phyloP scores from a whole-genome alignment of 2,329 filamentous ascomycete genomes.

The Alternaria incomplexa region DNA sequence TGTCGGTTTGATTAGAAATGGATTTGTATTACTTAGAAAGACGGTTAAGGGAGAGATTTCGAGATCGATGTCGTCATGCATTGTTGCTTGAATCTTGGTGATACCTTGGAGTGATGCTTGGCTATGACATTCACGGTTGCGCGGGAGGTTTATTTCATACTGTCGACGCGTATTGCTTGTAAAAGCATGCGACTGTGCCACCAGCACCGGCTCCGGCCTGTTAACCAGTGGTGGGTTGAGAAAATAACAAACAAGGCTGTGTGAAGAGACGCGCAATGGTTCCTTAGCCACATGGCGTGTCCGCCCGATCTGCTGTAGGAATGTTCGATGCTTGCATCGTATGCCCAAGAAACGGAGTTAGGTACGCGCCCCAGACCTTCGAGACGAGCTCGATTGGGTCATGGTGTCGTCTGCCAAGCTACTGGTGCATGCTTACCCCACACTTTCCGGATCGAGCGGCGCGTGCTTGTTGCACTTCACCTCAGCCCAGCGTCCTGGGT shows the following conservation, averaged over 20 bases:
- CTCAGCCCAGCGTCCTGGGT: conserved; percentile 4
- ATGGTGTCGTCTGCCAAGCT: conserved; percentile 41
- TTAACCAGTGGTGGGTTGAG: neutral
- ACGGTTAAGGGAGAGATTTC: neutral
- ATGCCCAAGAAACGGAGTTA: conserved; percentile 21
- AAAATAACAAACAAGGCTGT: neutral
- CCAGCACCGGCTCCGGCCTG: neutral
- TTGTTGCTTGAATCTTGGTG: neutral
- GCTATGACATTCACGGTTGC: neutral
- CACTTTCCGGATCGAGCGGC: conserved; percentile 37
- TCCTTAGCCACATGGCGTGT: conserved; percentile 1
- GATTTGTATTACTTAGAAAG: neutral
- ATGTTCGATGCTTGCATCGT: conserved; percentile 29
- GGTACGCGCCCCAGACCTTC: conserved; percentile 14
- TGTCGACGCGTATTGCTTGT: neutral
- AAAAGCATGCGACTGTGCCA: neutral
- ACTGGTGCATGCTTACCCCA: conserved; percentile 29
- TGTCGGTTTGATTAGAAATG: neutral
- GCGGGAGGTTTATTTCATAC: neutral
- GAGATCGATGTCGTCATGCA: neutral
- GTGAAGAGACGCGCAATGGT: conserved; percentile 28
- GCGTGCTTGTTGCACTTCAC: conserved; percentile 24
- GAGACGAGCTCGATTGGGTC: conserved; percentile 20
- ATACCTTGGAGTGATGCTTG: neutral
- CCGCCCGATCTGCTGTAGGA: conserved; percentile 22